Percentiles rank a stretch among this genome's conserved stretches.
phyloP scores from a whole-genome alignment of 257 asterid species.

The Parsonsia alboflavescens region DNA sequence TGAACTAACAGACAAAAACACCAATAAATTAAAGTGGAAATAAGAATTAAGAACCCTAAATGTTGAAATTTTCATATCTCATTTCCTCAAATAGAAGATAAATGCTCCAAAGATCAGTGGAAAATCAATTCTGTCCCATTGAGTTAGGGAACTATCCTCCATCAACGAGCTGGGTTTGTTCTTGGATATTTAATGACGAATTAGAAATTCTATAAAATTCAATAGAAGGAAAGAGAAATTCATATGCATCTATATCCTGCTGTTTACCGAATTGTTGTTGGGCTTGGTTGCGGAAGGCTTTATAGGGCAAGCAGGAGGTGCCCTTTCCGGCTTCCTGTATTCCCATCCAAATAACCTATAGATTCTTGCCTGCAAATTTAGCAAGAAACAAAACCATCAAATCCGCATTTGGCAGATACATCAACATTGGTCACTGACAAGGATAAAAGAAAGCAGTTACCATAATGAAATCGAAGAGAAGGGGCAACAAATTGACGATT shows the following conservation, averaged over 20 bases:
- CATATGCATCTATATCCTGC: not conserved
- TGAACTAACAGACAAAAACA: not conserved
- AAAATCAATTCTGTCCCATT: not conserved
- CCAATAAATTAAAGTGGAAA: not conserved
- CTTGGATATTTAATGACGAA: not conserved
- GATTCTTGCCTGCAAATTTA: conserved; percentile 52
- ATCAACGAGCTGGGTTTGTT: not conserved
- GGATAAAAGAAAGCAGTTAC: conserved; percentile 28
- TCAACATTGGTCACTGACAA: not conserved
- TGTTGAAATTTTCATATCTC: not conserved
- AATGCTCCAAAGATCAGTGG: not conserved
- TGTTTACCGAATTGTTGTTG: conserved; percentile 47
- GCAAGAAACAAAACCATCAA: not conserved
- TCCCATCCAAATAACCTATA: conserved; percentile 84
- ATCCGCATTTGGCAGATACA: not conserved
- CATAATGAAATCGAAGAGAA: conserved; percentile 73
- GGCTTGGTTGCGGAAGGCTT: conserved; percentile 53
- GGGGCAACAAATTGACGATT: conserved; percentile 75
- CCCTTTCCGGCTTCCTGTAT: conserved; percentile 78
- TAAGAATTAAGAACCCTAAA: not conserved
- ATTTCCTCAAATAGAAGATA: not conserved
- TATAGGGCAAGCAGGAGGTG: conserved; percentile 82
- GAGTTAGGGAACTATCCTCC: not conserved
- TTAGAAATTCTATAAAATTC: not conserved
- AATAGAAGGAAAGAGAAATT: not conserved